Evolutionary conservation across 106 monocot species (phyloP).

Genomic region (Hemerocallis citrina): DNA sequence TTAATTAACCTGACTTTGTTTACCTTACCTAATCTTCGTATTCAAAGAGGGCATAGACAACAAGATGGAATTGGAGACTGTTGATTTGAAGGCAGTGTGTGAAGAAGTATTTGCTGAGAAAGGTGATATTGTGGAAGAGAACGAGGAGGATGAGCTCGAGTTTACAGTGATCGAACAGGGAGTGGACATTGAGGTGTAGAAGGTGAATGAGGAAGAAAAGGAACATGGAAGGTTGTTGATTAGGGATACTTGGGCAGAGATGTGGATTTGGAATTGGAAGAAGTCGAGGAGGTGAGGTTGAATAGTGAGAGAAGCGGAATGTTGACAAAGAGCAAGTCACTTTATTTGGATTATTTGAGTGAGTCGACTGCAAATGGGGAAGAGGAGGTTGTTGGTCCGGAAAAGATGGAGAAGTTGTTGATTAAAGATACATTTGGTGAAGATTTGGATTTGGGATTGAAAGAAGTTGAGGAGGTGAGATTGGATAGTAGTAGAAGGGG

Average conservation of each 20-base stretch:
- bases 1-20: too few relatives aligned
- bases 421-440: not conserved
- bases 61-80: not conserved
- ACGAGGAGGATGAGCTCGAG: slow-evolving; percentile 21
- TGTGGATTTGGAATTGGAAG: not conserved
- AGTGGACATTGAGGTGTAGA: slow-evolving; percentile 25
- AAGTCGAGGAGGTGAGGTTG: too few relatives aligned
- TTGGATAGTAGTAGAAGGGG: slow-evolving; percentile 19
- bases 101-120: not conserved
- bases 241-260: too few relatives aligned
- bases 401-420: too few relatives aligned
- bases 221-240: too few relatives aligned
- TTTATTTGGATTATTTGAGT: too few relatives aligned
- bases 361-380: too few relatives aligned
- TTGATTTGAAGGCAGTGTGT: not conserved
- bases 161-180: slow-evolving; percentile 68
- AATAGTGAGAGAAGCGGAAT: too few relatives aligned
- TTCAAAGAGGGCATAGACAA: too few relatives aligned
- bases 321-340: too few relatives aligned
- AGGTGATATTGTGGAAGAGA: not conserved
- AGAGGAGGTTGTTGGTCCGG: too few relatives aligned
- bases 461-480: slow-evolving; percentile 10
- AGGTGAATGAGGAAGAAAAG: not conserved
- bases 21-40: too few relatives aligned
- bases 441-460: not conserved